Evolutionary conservation across 2,329 filamentous ascomycete species (phyloP).

Genomic region (Acrodontium crateriforme): DNA sequence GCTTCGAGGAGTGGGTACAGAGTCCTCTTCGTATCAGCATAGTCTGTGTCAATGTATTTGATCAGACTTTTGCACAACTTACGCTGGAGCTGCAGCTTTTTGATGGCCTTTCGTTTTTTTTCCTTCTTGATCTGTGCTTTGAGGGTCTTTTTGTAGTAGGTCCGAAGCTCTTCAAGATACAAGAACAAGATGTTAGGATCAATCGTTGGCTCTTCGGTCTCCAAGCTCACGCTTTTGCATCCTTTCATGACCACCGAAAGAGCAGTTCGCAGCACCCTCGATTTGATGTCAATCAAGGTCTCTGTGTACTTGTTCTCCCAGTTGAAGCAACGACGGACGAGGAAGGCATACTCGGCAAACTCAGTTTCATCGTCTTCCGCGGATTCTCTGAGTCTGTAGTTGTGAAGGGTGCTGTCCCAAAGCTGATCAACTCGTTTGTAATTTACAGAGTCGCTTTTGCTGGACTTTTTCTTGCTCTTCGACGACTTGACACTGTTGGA

Average conservation of each 20-base stretch:
- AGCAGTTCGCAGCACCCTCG: constrained; percentile 59
- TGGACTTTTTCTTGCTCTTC: constrained; percentile 11
- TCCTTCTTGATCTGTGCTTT: constrained; percentile 44
- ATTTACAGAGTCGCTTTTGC: constrained; percentile 41
- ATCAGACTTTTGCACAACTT: constrained; percentile 58
- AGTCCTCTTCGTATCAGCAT: constrained; percentile 61
- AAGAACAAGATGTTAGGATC: constrained; percentile 37
- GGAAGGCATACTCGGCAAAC: constrained; percentile 71
- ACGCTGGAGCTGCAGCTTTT: constrained; percentile 44
- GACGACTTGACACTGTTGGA: constrained; percentile 7
- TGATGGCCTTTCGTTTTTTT: constrained; percentile 47
- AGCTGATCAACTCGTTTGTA: constrained; percentile 56
- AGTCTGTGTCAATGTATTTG: constrained; percentile 70
- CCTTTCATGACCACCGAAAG: constrained; percentile 59
- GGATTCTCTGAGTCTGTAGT: constrained; percentile 56
- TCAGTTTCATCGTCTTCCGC: constrained; percentile 50
- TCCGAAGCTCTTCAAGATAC: constrained; percentile 65
- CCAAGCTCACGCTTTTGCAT: constrained; percentile 64
- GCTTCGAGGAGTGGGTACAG: constrained; percentile 68
- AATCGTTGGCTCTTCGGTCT: constrained; percentile 60
- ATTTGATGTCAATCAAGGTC: constrained; percentile 72
- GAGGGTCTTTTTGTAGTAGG: constrained; percentile 45
- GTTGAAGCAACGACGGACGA: constrained; percentile 69
- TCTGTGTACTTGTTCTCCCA: constrained; percentile 69
- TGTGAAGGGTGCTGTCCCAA: constrained; percentile 44